These are phyloP conservation scores for Nicotiana obtusifolia DNA, from an alignment of 257 asterid species.

Conservation along the genomic window DNA sequence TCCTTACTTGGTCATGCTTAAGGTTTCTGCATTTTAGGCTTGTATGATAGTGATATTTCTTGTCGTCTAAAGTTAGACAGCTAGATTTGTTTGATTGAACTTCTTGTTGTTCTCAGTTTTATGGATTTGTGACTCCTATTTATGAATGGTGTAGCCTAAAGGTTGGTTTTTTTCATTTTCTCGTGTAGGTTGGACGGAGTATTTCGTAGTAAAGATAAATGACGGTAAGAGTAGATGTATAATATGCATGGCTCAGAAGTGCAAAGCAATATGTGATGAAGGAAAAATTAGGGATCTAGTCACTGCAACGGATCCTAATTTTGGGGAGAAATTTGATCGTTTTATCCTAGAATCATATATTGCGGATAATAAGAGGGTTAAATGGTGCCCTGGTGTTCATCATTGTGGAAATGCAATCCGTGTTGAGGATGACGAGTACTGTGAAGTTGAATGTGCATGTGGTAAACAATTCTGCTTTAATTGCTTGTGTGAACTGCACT, in stretches of 20 bases:
- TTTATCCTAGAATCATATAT: conserved; percentile 55
- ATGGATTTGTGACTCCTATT: neutral
- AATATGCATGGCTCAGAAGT: conserved; percentile 54
- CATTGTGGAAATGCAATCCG: conserved; percentile 58
- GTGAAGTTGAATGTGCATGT: conserved; percentile 54
- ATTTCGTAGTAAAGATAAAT: conserved; percentile 46
- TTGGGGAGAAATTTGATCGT: conserved; percentile 48
- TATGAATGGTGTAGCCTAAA: neutral
- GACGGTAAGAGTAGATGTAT: conserved; percentile 53
- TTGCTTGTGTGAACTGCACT: conserved; percentile 46
- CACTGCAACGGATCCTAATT: conserved; percentile 27
- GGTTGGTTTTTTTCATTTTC: neutral
- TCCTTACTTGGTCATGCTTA: neutral
- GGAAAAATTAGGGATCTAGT: conserved; percentile 39
- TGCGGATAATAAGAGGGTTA: conserved; percentile 50
- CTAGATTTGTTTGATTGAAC: neutral
- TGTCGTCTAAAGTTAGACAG: neutral
- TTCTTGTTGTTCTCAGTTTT: neutral
- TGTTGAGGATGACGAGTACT: conserved; percentile 32
- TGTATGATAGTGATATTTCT: neutral
- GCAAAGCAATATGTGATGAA: conserved; percentile 55
- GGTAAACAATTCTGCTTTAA: conserved; percentile 51
- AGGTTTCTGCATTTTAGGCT: neutral
- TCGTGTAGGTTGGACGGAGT: conserved; percentile 49
- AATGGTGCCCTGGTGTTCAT: conserved; percentile 67